Evolutionary conservation across 331 rosid species (phyloP), one percentile per base, ranked within the genome.

Genomic region (Quercus tomentella): DNA sequence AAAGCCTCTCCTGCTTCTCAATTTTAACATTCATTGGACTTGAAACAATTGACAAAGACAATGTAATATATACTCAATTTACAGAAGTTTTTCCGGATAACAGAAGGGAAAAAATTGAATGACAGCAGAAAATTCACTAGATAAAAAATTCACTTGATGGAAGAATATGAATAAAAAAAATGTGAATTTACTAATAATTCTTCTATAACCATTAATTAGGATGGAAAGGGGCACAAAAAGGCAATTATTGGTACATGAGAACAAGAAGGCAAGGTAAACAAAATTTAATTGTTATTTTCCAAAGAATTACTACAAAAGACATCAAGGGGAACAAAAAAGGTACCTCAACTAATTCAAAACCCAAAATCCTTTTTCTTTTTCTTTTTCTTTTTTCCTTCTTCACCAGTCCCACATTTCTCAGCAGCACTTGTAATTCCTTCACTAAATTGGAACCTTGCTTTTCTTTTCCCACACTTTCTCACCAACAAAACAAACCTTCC

Each of bases 291-390:
- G 37, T 45, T 51, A 41, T 11, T 17, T 45, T 31, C 1, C 7
- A 37, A 33, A 33, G 35, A 1, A 8, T 16, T 1, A 17, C 23
- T 35, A 78, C 35, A 21, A 0, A 56, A 23, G 54, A 49, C 17
- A 11, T 49, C 54, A 3, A 14, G 54, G 17, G 17, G 14, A 60
- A 4, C 17, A 5, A 78, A n/a, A 43, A 58, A 35, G 66, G 60
- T 51, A 74, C 80, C 86, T 17, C 56, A 79, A 73, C 35, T 56
- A 43, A 56, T 23, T 45, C 28, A 8, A 41, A 41, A 41, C 22
- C 17, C 54, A 49, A 11, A 69, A 5, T 33, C 30, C 14, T 20
- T 14, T 11, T 21, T 15, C 45, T 9, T 56, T 41, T 10, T 66
- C 16, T 12, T 26, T 35, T 6, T 6, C 1, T 7, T 8, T 8